Conservation (phyloP, 306 rosid species). For the Vigna radiata region DNA sequence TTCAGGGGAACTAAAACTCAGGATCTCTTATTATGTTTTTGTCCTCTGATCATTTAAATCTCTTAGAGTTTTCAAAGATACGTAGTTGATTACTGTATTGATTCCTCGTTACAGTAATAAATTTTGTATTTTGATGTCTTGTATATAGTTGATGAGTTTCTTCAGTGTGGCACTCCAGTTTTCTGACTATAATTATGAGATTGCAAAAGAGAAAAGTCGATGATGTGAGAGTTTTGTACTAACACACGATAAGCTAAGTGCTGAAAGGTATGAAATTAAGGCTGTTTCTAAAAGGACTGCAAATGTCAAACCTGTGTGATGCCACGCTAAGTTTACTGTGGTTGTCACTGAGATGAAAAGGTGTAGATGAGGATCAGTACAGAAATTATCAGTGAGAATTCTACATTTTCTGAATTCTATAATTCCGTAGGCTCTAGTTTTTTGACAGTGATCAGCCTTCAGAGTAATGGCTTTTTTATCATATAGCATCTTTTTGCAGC, state of each 20-base stretch:
- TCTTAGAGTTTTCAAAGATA: neutral
- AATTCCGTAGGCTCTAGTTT: too few relatives aligned
- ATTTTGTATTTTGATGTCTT: slow-evolving; percentile 15
- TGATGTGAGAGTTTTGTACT: slow-evolving; percentile 61
- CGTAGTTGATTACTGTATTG: slow-evolving; percentile 30
- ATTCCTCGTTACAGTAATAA: slow-evolving; percentile 15
- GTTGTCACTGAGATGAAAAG: too few relatives aligned
- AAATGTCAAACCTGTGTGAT: too few relatives aligned
- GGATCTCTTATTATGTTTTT: slow-evolving; percentile 9
- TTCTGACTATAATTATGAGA: slow-evolving; percentile 54
- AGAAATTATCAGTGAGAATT: too few relatives aligned
- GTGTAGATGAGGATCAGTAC: too few relatives aligned
- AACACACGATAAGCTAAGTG: slow-evolving; percentile 57
- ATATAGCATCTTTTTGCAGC: too few relatives aligned
- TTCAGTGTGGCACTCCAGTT: neutral
- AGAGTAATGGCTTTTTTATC: too few relatives aligned
- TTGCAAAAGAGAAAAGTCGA: slow-evolving; percentile 61
- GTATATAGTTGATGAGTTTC: slow-evolving; percentile 2
- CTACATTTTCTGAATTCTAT: too few relatives aligned
- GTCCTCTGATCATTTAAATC: slow-evolving; percentile 26
- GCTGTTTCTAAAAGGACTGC: too few relatives aligned
- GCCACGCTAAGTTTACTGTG: slow-evolving; percentile 41
- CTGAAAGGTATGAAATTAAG: slow-evolving; percentile 58
- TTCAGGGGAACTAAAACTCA: too few relatives aligned
- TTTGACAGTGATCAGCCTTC: too few relatives aligned